Conservation (phyloP, 371 early-diverging fungal genomes). For the Gilbertella persicaria region DNA sequence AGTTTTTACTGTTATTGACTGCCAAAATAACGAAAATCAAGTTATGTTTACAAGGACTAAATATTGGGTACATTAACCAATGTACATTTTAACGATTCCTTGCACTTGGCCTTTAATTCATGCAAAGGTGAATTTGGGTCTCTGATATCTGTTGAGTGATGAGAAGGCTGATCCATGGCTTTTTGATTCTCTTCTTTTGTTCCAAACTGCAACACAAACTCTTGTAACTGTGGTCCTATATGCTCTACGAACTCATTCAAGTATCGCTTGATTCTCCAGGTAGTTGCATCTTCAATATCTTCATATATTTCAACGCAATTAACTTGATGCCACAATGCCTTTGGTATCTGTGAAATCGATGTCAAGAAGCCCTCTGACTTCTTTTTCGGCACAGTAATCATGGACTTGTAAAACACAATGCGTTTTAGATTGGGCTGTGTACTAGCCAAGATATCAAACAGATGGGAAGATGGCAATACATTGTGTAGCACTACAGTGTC, state of each 20-base stretch:
- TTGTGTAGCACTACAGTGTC: conserved; percentile 16
- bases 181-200: conserved; percentile 8
- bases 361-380: not conserved
- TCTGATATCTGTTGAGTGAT: too few relatives aligned
- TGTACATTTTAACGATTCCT: too few relatives aligned
- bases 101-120: too few relatives aligned
- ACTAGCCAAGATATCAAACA: conserved; percentile 9
- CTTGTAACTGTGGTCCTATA: conserved; percentile 8
- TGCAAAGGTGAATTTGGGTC: too few relatives aligned
- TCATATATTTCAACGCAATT: conserved; percentile 16
- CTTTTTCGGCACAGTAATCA: conserved; percentile 6
- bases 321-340: conserved; percentile 15
- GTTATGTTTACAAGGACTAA: too few relatives aligned
- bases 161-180: too few relatives aligned
- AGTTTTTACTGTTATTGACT: too few relatives aligned
- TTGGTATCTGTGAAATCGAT: conserved; percentile 14
- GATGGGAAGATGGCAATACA: conserved; percentile 22
- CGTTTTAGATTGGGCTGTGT: not conserved
- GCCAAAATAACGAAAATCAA: too few relatives aligned
- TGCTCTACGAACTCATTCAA: conserved; percentile 10
- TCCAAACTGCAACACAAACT: conserved; percentile 19
- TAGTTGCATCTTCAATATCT: conserved; percentile 20
- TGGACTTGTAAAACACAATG: conserved; percentile 10
- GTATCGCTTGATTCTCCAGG: conserved; percentile 7
- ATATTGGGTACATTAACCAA: too few relatives aligned